These are phyloP conservation scores for Datura wrightii DNA, from an alignment of 257 asterid genomes.

Conservation along the genomic window DNA sequence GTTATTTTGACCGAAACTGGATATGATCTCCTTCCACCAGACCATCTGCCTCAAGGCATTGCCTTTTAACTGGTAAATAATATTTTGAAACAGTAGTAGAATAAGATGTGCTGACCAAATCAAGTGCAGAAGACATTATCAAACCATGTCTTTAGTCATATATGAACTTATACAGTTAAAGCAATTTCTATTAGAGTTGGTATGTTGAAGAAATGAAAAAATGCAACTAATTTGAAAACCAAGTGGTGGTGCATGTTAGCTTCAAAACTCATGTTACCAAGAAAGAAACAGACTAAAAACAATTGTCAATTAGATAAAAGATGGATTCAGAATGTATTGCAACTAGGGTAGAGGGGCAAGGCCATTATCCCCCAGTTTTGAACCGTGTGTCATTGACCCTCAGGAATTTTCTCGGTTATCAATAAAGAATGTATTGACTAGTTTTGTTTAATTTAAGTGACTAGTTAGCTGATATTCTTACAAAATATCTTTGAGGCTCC, in stretches of 20 bases:
- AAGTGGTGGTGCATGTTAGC: neutral
- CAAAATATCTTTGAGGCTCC: constrained; percentile 11
- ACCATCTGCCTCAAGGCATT: neutral
- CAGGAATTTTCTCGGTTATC: neutral
- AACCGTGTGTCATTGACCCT: neutral
- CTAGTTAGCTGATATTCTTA: neutral
- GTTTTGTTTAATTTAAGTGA: constrained; percentile 14
- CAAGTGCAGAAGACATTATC: neutral
- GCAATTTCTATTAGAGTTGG: neutral
- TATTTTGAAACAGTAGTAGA: neutral
- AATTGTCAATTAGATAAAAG: neutral
- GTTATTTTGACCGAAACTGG: neutral
- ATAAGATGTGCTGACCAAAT: neutral
- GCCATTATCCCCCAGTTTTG: neutral
- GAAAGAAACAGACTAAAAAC: neutral
- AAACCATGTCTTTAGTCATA: neutral
- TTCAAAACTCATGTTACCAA: neutral
- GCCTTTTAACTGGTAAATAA: neutral
- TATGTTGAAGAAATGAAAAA: neutral
- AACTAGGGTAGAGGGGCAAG: neutral
- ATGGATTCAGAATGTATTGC: neutral
- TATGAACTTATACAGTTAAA: neutral
- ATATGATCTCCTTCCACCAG: constrained; percentile 12
- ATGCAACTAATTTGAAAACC: neutral
- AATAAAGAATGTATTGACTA: neutral